phyloP scores from a whole-genome alignment of 345 rosid species.

The Fremontodendron californicum region DNA sequence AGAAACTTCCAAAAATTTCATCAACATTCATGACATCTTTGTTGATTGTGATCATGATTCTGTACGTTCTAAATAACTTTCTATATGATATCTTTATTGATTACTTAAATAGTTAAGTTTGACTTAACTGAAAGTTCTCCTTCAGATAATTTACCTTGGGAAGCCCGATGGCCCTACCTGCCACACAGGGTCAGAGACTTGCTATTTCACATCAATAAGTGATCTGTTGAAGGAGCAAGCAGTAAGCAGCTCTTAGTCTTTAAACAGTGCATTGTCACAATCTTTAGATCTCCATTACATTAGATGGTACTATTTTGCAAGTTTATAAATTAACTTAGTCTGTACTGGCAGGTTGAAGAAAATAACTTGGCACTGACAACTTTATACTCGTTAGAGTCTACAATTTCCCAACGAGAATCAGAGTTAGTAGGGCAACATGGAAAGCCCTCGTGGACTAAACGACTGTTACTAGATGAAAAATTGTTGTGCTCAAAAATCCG shows the following conservation, averaged over 20 bases:
- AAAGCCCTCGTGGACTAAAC: conserved; percentile 73
- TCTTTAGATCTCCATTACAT: background rate
- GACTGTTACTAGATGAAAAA: conserved; percentile 40
- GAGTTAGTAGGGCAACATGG: conserved; percentile 50
- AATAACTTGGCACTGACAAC: conserved; percentile 54
- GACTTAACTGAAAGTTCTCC: background rate
- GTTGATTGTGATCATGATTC: conserved; percentile 83
- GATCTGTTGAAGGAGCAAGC: conserved; percentile 40
- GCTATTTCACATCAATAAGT: conserved; percentile 56
- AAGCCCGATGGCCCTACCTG: conserved; percentile 92
- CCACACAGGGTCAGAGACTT: conserved; percentile 88
- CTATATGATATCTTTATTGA: background rate
- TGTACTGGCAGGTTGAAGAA: conserved; percentile 42
- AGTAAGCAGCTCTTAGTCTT: conserved; percentile 29
- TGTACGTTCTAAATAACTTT: conserved; percentile 37
- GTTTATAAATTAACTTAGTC: background rate
- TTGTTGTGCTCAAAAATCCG: conserved; percentile 72
- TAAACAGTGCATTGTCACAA: background rate
- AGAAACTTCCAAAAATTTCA: conserved; percentile 83
- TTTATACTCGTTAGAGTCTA: conserved; percentile 58
- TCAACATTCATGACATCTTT: conserved; percentile 66
- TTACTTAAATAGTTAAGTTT: background rate
- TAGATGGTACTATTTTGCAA: background rate
- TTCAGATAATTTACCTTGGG: conserved; percentile 83
- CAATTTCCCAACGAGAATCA: conserved; percentile 59